Conservation (phyloP, 176 grass and related monocot species). For the Dactylis glomerata region DNA sequence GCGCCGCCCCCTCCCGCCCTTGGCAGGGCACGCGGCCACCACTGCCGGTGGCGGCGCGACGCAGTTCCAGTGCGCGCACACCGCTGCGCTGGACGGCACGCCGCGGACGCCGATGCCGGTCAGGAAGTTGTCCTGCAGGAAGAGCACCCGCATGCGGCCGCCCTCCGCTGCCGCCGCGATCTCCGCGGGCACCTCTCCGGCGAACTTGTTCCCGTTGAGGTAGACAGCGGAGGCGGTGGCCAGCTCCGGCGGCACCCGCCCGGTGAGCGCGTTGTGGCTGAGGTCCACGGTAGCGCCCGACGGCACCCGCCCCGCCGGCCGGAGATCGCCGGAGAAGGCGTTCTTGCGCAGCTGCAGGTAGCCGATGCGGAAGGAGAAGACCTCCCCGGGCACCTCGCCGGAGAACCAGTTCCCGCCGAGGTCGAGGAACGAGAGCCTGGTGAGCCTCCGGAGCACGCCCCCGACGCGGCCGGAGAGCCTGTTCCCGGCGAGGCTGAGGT, state of each 20-base stretch:
- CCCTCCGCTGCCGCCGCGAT: slow-evolving; percentile 46
- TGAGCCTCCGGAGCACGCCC: slow-evolving; percentile 30
- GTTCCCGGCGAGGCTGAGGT: slow-evolving; percentile 69
- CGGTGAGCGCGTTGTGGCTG: slow-evolving; percentile 68
- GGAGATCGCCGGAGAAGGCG: slow-evolving; percentile 63
- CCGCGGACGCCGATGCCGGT: slow-evolving; percentile 39
- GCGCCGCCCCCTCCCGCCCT: slow-evolving; percentile 53
- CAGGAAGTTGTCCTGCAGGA: slow-evolving; percentile 83
- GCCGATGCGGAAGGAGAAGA: slow-evolving; percentile 52
- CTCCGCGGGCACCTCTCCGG: slow-evolving; percentile 46
- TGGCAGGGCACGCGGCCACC: slow-evolving; percentile 47
- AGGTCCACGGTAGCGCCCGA: slow-evolving; percentile 70
- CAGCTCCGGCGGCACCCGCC: slow-evolving; percentile 58
- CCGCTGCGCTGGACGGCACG: slow-evolving; percentile 49
- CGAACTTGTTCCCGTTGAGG: slow-evolving; percentile 64
- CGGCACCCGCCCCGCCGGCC: slow-evolving; percentile 23
- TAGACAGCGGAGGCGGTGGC: slow-evolving; percentile 48
- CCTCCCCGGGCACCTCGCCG: slow-evolving; percentile 49
- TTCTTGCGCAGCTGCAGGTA: slow-evolving; percentile 77
- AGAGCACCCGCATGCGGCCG: slow-evolving; percentile 67
- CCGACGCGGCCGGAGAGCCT: slow-evolving; percentile 58
- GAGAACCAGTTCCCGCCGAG: slow-evolving; percentile 68
- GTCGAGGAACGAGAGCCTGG: slow-evolving; percentile 57
- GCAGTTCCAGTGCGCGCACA: slow-evolving; percentile 76
- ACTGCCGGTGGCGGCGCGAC: slow-evolving; percentile 50